Percentiles rank a stretch among this genome's conserved stretches.
These are phyloP conservation scores for Boletus putidus DNA, from an alignment of 1,284 basidiomycete genomes.

Conservation along the genomic window DNA sequence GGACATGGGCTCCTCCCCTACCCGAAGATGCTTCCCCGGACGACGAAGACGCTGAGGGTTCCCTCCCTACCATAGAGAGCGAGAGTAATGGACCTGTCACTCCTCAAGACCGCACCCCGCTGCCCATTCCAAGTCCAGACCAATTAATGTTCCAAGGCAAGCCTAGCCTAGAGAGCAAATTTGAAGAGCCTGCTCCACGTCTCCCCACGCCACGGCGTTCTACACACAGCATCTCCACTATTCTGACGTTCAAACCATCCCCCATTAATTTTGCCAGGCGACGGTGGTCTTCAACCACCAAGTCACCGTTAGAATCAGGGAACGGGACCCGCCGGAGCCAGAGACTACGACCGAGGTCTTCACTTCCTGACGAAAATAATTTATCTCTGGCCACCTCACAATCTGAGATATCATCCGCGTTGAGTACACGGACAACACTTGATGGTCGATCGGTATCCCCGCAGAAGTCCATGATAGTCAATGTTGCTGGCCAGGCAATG, in stretches of 20 bases:
- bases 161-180: conserved; percentile 22
- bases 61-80: conserved; percentile 47
- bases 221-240: conserved; percentile 27
- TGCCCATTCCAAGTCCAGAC: conserved; percentile 38
- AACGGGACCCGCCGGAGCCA: conserved; percentile 37
- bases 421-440: conserved; percentile 38
- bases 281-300: conserved; percentile 48
- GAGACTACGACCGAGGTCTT: conserved; percentile 37
- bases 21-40: conserved; percentile 37
- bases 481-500: conserved; percentile 26
- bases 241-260: conserved; percentile 49
- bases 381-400: conserved; percentile 33
- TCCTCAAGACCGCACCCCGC: conserved; percentile 44
- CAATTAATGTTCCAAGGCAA: conserved; percentile 31
- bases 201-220: conserved; percentile 28
- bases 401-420: conserved; percentile 35
- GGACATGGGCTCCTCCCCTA: conserved; percentile 38
- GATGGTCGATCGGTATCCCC: conserved; percentile 39
- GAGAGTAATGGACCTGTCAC: conserved; percentile 52
- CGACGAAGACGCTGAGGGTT: conserved; percentile 41
- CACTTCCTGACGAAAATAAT: conserved; percentile 36
- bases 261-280: conserved; percentile 55
- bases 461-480: conserved; percentile 32
- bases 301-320: conserved; percentile 37
- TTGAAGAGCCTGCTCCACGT: conserved; percentile 28